Conservation (phyloP, 148 eudicot genomes). For the Rhododendron ovatum region DNA sequence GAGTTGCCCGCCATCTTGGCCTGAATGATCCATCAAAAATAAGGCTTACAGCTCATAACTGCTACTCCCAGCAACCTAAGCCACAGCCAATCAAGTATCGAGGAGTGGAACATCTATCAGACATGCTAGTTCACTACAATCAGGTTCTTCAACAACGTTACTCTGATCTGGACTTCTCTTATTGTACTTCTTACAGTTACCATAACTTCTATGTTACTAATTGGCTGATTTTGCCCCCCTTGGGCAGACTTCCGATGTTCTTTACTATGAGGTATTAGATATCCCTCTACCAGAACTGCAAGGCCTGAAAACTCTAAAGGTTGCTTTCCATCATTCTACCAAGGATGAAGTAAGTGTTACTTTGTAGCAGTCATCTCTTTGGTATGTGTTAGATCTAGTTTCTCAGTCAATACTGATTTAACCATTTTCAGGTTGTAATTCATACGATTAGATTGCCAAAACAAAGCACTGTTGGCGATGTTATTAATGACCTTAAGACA, state of each 20-base stretch:
- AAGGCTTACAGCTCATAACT: constrained; percentile 89
- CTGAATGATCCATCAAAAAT: constrained; percentile 87
- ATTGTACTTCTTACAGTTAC: neutral
- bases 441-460: constrained; percentile 77
- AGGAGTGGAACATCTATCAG: constrained; percentile 71
- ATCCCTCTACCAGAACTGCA: constrained; percentile 92
- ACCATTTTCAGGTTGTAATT: constrained; percentile 49
- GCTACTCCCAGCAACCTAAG: constrained; percentile 98
- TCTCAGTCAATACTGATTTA: constrained; percentile 7
- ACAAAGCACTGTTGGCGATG: constrained; percentile 87
- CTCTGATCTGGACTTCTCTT: neutral
- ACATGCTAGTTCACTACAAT: constrained; percentile 88
- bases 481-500: constrained; percentile 67
- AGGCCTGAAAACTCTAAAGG: constrained; percentile 80
- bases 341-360: constrained; percentile 64
- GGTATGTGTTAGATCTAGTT: neutral
- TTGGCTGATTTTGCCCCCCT: neutral
- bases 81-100: constrained; percentile 81
- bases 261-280: constrained; percentile 91
- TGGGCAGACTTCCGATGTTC: constrained; percentile 72
- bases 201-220: neutral
- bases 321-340: constrained; percentile 78
- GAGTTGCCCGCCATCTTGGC: constrained; percentile 66
- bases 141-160: constrained; percentile 45
- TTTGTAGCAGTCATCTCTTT: neutral